phyloP scores from a whole-genome alignment of 495 filamentous ascomycete species.

The Gamarada debralockiae region DNA sequence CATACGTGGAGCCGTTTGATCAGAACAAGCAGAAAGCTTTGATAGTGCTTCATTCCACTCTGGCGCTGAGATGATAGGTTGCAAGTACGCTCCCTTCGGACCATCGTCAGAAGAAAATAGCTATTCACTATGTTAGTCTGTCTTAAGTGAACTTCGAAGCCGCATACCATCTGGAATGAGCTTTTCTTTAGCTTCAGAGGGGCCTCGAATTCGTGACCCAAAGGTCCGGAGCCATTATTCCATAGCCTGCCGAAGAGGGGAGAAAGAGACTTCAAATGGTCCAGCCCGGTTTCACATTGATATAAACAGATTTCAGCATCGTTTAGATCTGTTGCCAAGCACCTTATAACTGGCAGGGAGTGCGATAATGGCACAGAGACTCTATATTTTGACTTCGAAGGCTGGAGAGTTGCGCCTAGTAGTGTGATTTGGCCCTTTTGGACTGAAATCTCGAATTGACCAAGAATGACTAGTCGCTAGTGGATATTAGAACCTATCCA shows the following conservation, averaged over 20 bases:
- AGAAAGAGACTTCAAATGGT: constrained; percentile 56
- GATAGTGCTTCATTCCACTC: constrained; percentile 58
- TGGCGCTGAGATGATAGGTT: constrained; percentile 58
- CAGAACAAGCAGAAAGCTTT: constrained; percentile 32
- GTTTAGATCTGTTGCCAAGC: constrained; percentile 40
- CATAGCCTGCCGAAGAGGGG: constrained; percentile 73
- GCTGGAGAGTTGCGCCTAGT: constrained; percentile 61
- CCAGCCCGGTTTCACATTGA: constrained; percentile 51
- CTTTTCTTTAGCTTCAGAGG: constrained; percentile 1
- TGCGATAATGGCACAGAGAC: constrained; percentile 75
- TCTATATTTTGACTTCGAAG: constrained; percentile 48
- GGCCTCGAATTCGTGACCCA: constrained; percentile 8
- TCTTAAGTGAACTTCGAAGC: neutral
- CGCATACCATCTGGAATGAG: constrained; percentile 17
- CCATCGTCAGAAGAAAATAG: constrained; percentile 42
- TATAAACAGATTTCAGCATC: constrained; percentile 46
- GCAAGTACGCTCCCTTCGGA: constrained; percentile 42
- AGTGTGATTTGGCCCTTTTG: constrained; percentile 59
- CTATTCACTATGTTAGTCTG: constrained; percentile 23
- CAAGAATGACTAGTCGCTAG: constrained; percentile 66
- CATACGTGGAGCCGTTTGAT: constrained; percentile 40
- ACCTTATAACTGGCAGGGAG: constrained; percentile 68
- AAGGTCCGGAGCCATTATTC: constrained; percentile 47
- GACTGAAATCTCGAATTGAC: constrained; percentile 71
- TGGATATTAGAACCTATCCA: constrained; percentile 5